Evolutionary conservation across 2,329 filamentous ascomycete genomes (phyloP), one percentile per base, ranked within the genome.

Genomic region (Xylariaceae sp.): DNA sequence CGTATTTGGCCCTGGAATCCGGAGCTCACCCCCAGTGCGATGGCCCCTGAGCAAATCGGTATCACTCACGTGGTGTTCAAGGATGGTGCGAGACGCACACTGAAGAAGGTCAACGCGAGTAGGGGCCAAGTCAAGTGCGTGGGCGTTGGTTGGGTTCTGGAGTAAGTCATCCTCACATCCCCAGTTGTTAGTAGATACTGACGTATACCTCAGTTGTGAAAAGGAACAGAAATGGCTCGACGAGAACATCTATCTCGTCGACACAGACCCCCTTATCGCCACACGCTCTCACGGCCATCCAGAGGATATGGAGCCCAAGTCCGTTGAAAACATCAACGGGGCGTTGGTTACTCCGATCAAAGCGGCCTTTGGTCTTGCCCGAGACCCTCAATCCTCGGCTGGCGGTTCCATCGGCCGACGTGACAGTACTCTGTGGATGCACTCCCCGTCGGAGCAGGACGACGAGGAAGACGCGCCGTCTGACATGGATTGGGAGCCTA

Each of bases 51-150:
- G 53, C 88, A 85, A 71, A 77, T 90, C 60, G 88, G 87, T 4
- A 90, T 96, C 67, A 96, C 91, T 0, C 92, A 96, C 69, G 89
- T 96, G 6, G 85, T 96, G 5, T 96, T 87, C 78, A 96, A 96
- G 73, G 92, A 96, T 69, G 92, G 92, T 51, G 86, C 86, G 48
- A 87, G 88, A 69, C 81, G 87, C 30, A 96, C 91, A 0, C 75
- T 96, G 65, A 88, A 95, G 70, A 95, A 92, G 74, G 88, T 93
- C 5, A 81, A 85, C 59, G 82, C 88, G 67, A 86, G 84, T 45
- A 81, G 83, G 11, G 90, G 90, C 4, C 79, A 89, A 35, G 89
- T 96, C 44, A 86, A 90, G 66, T 95, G 91, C 74, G 90, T 96
- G 57, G 91, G 91, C 53, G 88, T 95, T 51, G 87, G 86, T 65